A percentile compares a stretch with the other conserved stretches of the same genome.
Evolutionary conservation across 2,329 filamentous ascomycete species (phyloP).

Genomic region (Nemania abortiva): DNA sequence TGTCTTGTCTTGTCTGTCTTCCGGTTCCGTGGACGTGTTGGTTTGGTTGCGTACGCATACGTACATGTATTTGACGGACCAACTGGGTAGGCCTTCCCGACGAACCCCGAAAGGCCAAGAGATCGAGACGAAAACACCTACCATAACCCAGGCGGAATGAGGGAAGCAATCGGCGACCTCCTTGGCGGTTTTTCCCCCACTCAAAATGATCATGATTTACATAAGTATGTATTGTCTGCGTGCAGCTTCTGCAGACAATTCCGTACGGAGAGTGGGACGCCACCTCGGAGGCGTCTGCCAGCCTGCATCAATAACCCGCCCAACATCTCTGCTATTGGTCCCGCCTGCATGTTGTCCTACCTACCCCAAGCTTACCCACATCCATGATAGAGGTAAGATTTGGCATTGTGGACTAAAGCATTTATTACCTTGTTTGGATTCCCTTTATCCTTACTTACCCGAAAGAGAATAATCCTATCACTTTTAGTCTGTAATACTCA

Average conservation of each 20-base stretch:
- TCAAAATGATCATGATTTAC: neutral
- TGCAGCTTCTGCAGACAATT: neutral
- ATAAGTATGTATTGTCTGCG: neutral
- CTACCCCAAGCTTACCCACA: neutral
- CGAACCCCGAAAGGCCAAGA: neutral
- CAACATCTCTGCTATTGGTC: neutral
- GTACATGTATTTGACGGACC: neutral
- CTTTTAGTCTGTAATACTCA: neutral
- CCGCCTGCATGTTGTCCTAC: neutral
- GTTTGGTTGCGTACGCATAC: no score
- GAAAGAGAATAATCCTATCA: neutral
- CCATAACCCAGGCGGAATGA: neutral
- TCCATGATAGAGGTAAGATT: neutral
- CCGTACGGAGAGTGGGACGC: neutral
- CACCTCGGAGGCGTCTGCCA: neutral
- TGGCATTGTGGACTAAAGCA: neutral
- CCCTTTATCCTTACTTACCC: neutral
- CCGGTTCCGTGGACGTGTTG: neutral
- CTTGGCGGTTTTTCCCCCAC: neutral
- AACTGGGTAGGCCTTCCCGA: neutral
- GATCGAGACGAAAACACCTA: neutral
- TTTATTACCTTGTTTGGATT: neutral
- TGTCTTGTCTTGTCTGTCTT: neutral
- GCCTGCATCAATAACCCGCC: neutral
- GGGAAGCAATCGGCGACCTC: neutral